Evolutionary conservation across 73 alveolate genomes (phyloP), one percentile per base, ranked within the genome.

Genomic region (Blepharisma stoltei): DNA sequence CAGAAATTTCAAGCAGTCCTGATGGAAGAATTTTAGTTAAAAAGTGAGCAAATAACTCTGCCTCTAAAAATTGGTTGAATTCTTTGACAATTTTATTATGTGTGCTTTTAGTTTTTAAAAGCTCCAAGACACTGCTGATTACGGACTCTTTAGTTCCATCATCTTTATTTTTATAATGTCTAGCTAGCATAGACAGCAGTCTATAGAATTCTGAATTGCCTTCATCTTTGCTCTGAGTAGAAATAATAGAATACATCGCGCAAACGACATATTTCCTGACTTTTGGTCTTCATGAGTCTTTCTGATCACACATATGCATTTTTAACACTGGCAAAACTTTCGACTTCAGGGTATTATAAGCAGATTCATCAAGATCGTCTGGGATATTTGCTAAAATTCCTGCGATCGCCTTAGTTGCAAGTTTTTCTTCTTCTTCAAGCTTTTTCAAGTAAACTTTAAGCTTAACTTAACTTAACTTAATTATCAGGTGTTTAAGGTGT

Each of bases 91-190:
- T 14, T 14, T 14, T 14, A 14, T 25, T 38, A 8, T 60, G 73
- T 60, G 37, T 20, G 45, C 73, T 14, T 25, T 38, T 38, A 60
- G 45, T 38, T 60, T 60, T 60, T 3, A 60, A 3, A 8, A 60
- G 23, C 5, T 60, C 73, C 14, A n/a, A 9, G 18, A 60, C 73
- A 20, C 46, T 25, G 14, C 23, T 60, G 2, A 60, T 18, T 4
- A 60, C 73, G 5, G 73, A 60, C 23, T 60, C 73, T 60, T 38
- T 14, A 60, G 73, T 60, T 60, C 23, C 73, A 60, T 60, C 73
- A 18, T 60, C 73, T 20, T 60, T 60, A 14, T n/a, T 60, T 60
- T 60, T 60, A 60, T 18, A 60, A 14, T 60, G 48, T 18, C 23
- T 60, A 1, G 46, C 11, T 18, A 60, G 3, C 2, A 60, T 60